Evolutionary conservation across 768 basidiomycete genomes (phyloP).

Genomic region (Phylloporus scabripes): DNA sequence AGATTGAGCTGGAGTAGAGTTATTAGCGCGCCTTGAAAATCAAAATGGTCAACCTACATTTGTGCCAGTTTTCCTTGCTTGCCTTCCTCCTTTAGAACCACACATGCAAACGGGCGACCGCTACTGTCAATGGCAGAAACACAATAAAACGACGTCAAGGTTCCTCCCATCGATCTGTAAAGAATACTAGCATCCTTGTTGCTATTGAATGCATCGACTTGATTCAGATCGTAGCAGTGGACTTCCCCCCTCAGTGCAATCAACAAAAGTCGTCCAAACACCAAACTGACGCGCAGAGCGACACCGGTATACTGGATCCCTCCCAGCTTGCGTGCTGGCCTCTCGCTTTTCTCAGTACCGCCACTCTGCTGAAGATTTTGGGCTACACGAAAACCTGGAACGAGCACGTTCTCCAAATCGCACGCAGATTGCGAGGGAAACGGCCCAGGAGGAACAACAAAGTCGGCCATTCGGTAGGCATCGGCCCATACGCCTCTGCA

Average conservation of each 20-base stretch:
- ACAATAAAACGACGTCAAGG: conserved; percentile 3
- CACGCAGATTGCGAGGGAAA: background rate
- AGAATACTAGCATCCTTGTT: background rate
- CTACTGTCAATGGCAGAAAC: conserved; percentile 7
- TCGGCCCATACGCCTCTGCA: background rate
- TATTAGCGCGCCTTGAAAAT: background rate
- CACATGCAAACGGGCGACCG: conserved; percentile 16
- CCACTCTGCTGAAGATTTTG: background rate
- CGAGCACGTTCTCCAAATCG: background rate
- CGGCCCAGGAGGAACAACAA: background rate
- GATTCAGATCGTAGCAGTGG: background rate
- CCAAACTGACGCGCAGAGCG: background rate
- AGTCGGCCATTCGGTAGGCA: background rate
- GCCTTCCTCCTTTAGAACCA: conserved; percentile 4
- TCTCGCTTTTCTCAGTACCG: background rate
- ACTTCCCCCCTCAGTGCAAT: background rate
- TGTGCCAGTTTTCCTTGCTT: background rate
- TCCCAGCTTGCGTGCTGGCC: background rate
- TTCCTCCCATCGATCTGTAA: background rate
- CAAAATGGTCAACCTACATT: conserved; percentile 8
- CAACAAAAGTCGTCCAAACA: background rate
- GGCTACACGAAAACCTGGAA: background rate
- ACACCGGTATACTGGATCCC: background rate
- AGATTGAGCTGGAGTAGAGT: background rate
- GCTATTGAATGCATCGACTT: background rate